phyloP scores from a whole-genome alignment of 2,329 filamentous ascomycete species.

The Bipolaris bicolor region DNA sequence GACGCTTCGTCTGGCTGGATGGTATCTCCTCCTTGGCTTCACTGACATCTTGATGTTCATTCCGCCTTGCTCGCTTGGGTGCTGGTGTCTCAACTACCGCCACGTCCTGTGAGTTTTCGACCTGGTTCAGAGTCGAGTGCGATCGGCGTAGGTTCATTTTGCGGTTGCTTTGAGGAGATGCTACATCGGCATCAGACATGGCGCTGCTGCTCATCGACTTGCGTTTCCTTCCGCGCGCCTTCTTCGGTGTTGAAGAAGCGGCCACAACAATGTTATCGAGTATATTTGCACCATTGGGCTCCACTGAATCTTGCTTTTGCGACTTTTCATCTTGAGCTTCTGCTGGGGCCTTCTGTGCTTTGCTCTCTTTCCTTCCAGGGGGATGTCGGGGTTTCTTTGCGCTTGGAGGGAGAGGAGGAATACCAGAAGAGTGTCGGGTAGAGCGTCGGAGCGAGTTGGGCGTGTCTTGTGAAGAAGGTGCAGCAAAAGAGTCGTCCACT shows the following conservation, averaged over 20 bases:
- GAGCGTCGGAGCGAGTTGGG: slow-evolving; percentile 36
- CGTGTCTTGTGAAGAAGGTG: slow-evolving; percentile 24
- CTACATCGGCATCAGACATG: not conserved
- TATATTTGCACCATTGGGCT: slow-evolving; percentile 42
- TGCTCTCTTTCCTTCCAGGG: slow-evolving; percentile 13
- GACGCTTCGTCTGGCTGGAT: slow-evolving; percentile 24
- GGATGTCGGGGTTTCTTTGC: slow-evolving; percentile 35
- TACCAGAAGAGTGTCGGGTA: slow-evolving; percentile 32
- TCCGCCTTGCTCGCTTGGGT: slow-evolving; percentile 36
- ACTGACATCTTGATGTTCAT: slow-evolving; percentile 38
- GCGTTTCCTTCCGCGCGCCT: slow-evolving; percentile 23
- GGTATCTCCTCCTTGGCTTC: slow-evolving; percentile 26
- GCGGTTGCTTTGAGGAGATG: slow-evolving; percentile 28
- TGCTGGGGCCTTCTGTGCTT: slow-evolving; percentile 27
- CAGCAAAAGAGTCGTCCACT: slow-evolving; percentile 48
- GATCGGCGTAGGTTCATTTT: slow-evolving; percentile 36
- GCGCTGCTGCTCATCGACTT: slow-evolving; percentile 22
- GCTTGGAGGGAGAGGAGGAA: slow-evolving; percentile 23
- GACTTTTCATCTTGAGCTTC: slow-evolving; percentile 4
- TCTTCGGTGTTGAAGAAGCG: slow-evolving; percentile 22
- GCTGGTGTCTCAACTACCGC: slow-evolving; percentile 35
- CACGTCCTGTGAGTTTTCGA: slow-evolving; percentile 33
- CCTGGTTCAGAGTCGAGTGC: slow-evolving; percentile 38
- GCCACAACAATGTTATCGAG: slow-evolving; percentile 52
- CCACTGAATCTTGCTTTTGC: not conserved